Percentiles rank a stretch among this genome's conserved stretches.
phyloP scores from a whole-genome alignment of 164 flowering plant species.

The Nelumbo lutea region DNA sequence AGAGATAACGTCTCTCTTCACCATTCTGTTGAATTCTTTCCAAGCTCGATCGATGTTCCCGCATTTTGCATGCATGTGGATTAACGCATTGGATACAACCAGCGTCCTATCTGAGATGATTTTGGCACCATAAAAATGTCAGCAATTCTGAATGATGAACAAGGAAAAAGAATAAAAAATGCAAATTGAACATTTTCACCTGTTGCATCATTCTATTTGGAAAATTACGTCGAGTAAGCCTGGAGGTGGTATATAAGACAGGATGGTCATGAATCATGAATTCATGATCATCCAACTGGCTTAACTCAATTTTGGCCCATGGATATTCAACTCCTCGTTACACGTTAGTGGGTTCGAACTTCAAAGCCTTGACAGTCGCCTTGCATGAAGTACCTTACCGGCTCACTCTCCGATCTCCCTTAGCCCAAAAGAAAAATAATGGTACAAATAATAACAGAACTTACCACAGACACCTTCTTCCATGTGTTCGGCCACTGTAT shows the following conservation, averaged over 20 bases:
- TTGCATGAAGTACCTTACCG: neutral
- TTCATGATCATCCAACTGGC: no score
- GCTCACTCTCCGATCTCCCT: neutral
- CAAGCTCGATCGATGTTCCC: constrained; percentile 29
- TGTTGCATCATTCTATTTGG: neutral
- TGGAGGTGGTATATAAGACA: no score
- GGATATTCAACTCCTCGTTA: no score
- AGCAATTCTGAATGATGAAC: neutral
- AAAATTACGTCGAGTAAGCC: no score
- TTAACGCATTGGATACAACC: constrained; percentile 35
- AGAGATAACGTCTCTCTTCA: constrained; percentile 29
- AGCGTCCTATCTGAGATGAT: constrained; percentile 22
- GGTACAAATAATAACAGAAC: neutral
- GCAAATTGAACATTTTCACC: neutral
- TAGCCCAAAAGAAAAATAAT: no score
- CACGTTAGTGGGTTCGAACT: no score
- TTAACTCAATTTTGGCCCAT: no score
- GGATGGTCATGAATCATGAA: neutral
- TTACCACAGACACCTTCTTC: constrained; percentile 24
- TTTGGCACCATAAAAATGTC: neutral
- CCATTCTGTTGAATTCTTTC: constrained; percentile 32
- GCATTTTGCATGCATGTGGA: constrained; percentile 48
- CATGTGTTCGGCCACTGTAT: constrained; percentile 18
- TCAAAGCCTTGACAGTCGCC: no score
- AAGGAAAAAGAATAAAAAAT: neutral